Conservation (phyloP, 2,329 filamentous ascomycete genomes). For the Colletotrichum neosansevieriae region DNA sequence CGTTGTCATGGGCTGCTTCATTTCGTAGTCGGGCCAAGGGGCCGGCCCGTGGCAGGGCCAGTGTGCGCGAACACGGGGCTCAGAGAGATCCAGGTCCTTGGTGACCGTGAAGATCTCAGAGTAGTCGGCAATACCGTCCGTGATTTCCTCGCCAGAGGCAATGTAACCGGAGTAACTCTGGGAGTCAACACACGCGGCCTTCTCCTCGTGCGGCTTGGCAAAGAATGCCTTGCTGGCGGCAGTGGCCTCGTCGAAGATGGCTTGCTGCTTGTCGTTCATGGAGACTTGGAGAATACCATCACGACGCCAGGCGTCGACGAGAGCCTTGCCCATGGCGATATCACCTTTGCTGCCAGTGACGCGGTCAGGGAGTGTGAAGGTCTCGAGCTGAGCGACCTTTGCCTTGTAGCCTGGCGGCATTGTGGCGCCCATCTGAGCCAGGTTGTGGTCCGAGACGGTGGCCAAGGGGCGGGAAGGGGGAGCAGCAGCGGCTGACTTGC, state of each 20-base stretch:
- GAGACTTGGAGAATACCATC: conserved; percentile 62
- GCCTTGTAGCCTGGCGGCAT: conserved; percentile 39
- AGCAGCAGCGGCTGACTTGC: conserved; percentile 13
- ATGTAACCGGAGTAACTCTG: conserved; percentile 62
- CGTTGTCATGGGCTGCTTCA: conserved; percentile 53
- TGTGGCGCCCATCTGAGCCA: conserved; percentile 26
- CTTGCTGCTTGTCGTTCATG: conserved; percentile 52
- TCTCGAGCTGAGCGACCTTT: conserved; percentile 48
- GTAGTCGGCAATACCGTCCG: conserved; percentile 62
- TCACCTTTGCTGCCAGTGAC: conserved; percentile 52
- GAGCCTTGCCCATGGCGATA: conserved; percentile 52
- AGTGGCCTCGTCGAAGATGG: conserved; percentile 52
- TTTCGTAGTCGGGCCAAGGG: conserved; percentile 59
- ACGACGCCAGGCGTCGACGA: conserved; percentile 56
- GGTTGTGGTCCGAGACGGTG: conserved; percentile 32
- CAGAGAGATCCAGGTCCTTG: conserved; percentile 56
- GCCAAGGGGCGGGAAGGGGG: conserved; percentile 23
- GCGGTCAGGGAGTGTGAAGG: conserved; percentile 55
- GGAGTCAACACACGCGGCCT: conserved; percentile 57
- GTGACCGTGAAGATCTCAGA: conserved; percentile 66
- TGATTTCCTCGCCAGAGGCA: conserved; percentile 62
- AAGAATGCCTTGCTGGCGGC: conserved; percentile 56
- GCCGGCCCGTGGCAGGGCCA: conserved; percentile 64
- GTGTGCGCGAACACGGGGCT: conserved; percentile 53
- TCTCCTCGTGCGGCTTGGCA: conserved; percentile 49